Base-by-base conservation (phyloP, 2,329 filamentous ascomycete genomes). In the Diaporthe amygdali region DNA sequence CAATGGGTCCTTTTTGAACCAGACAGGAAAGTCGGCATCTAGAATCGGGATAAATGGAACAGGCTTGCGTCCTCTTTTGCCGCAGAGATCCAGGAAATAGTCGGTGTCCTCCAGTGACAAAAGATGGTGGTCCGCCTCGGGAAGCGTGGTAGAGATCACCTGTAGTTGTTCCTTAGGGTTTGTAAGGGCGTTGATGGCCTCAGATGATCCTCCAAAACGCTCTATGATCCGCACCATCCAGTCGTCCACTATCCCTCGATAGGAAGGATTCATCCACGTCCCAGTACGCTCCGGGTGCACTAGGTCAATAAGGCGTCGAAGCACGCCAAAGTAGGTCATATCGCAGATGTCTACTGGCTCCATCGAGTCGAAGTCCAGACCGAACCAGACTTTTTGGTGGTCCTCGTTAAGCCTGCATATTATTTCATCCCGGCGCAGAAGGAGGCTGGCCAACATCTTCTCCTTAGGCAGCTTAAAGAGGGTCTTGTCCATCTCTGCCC, bases 1-100 rank as follows among this genome's bases (percentile, higher is more conserved):
- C 9, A 99, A 89, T 1, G 96, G 98, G 82, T 99, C 96, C 87
- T 99, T 99, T 91, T 99, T 99, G 92, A 99, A 99, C 87, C 94
- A 99, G 84, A 97, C 97, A 81, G 98, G 96, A 76, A 99, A 99
- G 80, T 95, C 97, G 74, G 97, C 95, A 77, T 99, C 96, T 25
- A 99, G 88, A 17, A 93, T 88, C 5, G 96, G 96, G 37, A 99
- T 95, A 80, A 99, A 99, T 0, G 96, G 96, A 32, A 96, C 93
- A 2, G 96, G 96, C 88, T 99, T 99, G 86, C 98, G 96, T 47
- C 93, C 93, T 63, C 93, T 94, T 46, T 95, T 92, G 84, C 96
- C 92, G 87, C 95, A 98, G 51, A 98, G 91, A 30, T 97, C 87
- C 64, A 99, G 84, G 87, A 99, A 98, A 83, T 98, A 93, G 83